These are phyloP conservation scores for Aspergillus cristatus DNA, from an alignment of 495 filamentous ascomycete species.

Conservation along the genomic window DNA sequence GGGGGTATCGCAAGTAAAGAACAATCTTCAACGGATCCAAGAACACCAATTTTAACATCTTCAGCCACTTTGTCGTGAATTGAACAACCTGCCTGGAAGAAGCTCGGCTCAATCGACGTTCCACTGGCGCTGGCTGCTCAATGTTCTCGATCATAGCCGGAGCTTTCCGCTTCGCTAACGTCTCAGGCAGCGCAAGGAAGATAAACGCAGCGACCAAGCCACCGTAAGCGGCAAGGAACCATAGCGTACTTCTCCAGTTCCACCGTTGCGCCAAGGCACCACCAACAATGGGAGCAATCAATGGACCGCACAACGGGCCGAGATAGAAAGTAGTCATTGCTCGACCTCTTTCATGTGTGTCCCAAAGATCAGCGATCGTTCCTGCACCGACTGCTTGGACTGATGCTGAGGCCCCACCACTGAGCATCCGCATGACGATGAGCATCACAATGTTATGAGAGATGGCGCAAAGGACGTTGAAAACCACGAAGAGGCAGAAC, in stretches of 20 bases:
- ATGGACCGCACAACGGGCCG: conserved; percentile 77
- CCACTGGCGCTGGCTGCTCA: conserved; percentile 12
- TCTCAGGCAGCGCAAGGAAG: conserved; percentile 64
- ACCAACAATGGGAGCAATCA: conserved; percentile 81
- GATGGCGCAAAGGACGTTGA: conserved; percentile 62
- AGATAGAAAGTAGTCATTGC: conserved; percentile 95
- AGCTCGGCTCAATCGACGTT: conserved; percentile 41
- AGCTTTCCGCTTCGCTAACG: conserved; percentile 30
- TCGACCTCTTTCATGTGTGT: conserved; percentile 62
- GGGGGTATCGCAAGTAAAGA: conserved; percentile 68
- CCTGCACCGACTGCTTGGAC: conserved; percentile 92
- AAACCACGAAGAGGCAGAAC: conserved; percentile 73
- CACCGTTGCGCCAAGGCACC: conserved; percentile 61
- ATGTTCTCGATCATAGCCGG: conserved; percentile 7
- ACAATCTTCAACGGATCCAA: conserved; percentile 75
- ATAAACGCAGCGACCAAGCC: conserved; percentile 53
- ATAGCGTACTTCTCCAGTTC: conserved; percentile 80
- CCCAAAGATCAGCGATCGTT: conserved; percentile 90
- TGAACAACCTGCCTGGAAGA: conserved; percentile 55
- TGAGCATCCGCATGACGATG: conserved; percentile 72
- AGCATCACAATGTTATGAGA: conserved; percentile 75
- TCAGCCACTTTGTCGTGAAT: conserved; percentile 43
- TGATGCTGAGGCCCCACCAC: conserved; percentile 74
- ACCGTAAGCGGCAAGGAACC: conserved; percentile 77
- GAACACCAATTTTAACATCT: conserved; percentile 54